phyloP scores from a whole-genome alignment of 257 asterid genomes.

The Fraxinus excelsior region DNA sequence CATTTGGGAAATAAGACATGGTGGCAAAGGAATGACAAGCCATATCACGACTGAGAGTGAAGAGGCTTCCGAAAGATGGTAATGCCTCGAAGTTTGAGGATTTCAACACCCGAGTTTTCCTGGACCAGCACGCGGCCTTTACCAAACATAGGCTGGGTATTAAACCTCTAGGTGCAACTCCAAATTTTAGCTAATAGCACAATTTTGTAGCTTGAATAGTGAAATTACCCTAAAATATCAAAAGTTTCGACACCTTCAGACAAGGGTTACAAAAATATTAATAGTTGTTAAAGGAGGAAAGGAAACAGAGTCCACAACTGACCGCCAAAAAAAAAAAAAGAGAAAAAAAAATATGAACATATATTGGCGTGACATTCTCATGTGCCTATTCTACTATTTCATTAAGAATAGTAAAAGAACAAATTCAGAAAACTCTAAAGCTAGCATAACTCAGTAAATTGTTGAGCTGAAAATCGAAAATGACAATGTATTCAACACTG shows the following conservation, averaged over 20 bases:
- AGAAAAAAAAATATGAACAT: background rate
- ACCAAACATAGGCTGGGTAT: too few species aligned
- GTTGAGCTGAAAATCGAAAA: background rate
- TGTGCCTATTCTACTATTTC: background rate
- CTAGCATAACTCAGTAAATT: background rate
- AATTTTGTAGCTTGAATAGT: too few species aligned
- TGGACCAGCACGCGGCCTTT: too few species aligned
- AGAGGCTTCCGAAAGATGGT: background rate
- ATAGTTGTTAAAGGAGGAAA: background rate
- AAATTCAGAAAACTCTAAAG: background rate
- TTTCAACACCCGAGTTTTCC: too few species aligned
- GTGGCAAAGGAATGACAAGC: background rate
- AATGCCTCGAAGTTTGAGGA: background rate
- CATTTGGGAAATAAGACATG: too few species aligned
- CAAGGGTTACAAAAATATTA: too few species aligned
- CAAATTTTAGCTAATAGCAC: too few species aligned
- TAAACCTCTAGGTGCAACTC: too few species aligned
- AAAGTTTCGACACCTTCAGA: background rate
- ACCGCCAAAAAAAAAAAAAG: too few species aligned
- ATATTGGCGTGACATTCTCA: background rate
- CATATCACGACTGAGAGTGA: background rate
- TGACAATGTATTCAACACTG: background rate
- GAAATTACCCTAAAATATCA: too few species aligned
- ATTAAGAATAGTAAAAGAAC: background rate
- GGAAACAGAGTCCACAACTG: background rate